These are phyloP conservation scores for Musa acuminata DNA, from an alignment of 176 grass and related monocot genomes.

Conservation along the genomic window DNA sequence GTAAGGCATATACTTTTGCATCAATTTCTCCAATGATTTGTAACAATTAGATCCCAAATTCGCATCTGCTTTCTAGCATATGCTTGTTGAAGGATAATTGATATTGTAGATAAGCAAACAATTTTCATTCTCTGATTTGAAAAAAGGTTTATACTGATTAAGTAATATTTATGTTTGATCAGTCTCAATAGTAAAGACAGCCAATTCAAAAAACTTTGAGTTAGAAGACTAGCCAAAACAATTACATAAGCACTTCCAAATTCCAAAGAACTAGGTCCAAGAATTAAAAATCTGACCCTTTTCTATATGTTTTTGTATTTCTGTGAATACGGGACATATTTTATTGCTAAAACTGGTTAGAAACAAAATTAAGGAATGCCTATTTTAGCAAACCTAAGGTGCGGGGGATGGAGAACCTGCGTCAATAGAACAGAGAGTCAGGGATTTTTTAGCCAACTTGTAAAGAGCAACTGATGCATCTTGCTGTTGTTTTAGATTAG, in stretches of 20 bases:
- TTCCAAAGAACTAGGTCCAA: not conserved
- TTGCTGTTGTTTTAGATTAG: slow-evolving; percentile 72
- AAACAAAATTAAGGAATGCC: not conserved
- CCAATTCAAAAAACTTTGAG: too few species aligned
- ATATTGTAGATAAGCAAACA: not conserved
- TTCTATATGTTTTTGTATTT: not conserved
- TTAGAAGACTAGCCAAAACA: too few species aligned
- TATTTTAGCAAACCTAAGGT: slow-evolving; percentile 51
- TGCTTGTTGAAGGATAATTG: not conserved
- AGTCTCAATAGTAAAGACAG: too few species aligned
- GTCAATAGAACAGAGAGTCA: slow-evolving; percentile 78
- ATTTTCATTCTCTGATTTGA: not conserved
- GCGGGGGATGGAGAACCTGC: slow-evolving; percentile 85
- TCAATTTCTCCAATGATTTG: too few species aligned
- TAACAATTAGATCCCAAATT: not conserved
- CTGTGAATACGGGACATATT: not conserved
- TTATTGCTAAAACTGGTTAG: not conserved
- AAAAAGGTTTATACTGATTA: not conserved
- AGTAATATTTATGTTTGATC: too few species aligned
- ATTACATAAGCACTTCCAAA: too few species aligned
- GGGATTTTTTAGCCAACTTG: slow-evolving; percentile 91
- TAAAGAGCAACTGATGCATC: slow-evolving; percentile 85
- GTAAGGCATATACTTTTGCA: too few species aligned
- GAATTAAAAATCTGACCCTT: not conserved
- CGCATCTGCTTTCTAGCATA: not conserved